Conservation (phyloP, 2,329 filamentous ascomycete genomes). For the Colletotrichum orchidophilum region DNA sequence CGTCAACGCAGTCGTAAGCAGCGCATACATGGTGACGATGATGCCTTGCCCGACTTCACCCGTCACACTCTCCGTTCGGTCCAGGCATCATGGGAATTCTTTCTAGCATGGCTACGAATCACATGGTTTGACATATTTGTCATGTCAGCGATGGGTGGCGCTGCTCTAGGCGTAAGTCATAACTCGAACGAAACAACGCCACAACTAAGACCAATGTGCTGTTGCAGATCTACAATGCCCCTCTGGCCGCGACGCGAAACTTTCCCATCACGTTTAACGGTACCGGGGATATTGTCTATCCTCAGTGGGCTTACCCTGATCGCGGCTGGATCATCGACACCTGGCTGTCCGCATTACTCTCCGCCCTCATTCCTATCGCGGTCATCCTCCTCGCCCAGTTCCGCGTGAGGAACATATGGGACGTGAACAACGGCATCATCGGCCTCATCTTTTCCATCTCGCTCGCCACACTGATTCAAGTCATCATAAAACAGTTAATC, state of each 20-base stretch:
- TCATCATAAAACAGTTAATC: slow-evolving; percentile 72
- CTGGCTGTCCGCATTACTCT: slow-evolving; percentile 65
- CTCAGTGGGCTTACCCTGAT: slow-evolving; percentile 71
- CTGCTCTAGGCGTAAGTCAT: slow-evolving; percentile 40
- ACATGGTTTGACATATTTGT: slow-evolving; percentile 69
- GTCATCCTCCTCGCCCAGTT: slow-evolving; percentile 67
- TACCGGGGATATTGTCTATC: slow-evolving; percentile 70
- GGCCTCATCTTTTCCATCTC: slow-evolving; percentile 70
- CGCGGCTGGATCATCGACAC: slow-evolving; percentile 71
- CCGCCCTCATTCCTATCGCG: slow-evolving; percentile 64
- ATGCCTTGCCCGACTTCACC: slow-evolving; percentile 7
- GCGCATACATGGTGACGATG: background rate
- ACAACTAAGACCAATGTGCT: slow-evolving; percentile 40
- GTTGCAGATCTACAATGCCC: slow-evolving; percentile 60
- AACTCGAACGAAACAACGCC: background rate
- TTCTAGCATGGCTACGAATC: slow-evolving; percentile 59
- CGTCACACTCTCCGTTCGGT: slow-evolving; percentile 19
- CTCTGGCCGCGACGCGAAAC: slow-evolving; percentile 64
- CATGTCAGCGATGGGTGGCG: slow-evolving; percentile 64
- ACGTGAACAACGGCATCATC: slow-evolving; percentile 69
- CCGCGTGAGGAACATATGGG: slow-evolving; percentile 66
- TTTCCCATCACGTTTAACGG: slow-evolving; percentile 68
- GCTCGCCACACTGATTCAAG: slow-evolving; percentile 70
- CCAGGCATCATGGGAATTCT: background rate
- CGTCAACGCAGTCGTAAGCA: background rate